These are phyloP conservation scores for Fusarium redolens DNA, from an alignment of 2,329 filamentous ascomycete genomes.

Conservation along the genomic window DNA sequence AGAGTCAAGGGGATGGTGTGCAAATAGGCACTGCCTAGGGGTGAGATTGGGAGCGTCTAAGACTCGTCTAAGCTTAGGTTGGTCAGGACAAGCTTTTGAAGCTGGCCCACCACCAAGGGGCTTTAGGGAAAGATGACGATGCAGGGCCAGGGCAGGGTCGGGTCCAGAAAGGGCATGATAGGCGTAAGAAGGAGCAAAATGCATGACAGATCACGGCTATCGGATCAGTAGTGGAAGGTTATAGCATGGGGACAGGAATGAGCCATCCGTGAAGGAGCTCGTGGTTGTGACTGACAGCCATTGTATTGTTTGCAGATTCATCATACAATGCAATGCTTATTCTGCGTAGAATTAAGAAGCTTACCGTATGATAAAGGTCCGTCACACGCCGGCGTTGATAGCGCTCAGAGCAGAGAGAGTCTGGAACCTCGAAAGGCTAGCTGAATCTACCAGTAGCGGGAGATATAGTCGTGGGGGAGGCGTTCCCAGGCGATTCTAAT, in stretches of 20 bases:
- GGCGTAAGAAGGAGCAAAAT: slow-evolving; percentile 25
- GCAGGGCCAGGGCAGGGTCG: slow-evolving; percentile 32
- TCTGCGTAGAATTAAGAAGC: slow-evolving; percentile 15
- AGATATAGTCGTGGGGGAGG: slow-evolving; percentile 26
- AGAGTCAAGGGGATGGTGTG: slow-evolving; percentile 19
- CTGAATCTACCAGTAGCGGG: slow-evolving; percentile 15
- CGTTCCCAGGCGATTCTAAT: slow-evolving; percentile 15
- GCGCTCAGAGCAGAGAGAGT: slow-evolving; percentile 10
- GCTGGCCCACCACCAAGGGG: slow-evolving; percentile 41
- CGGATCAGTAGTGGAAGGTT: slow-evolving; percentile 20
- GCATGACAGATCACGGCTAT: slow-evolving; percentile 36
- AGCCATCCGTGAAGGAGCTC: slow-evolving; percentile 5
- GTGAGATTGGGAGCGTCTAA: slow-evolving; percentile 19
- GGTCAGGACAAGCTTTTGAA: slow-evolving; percentile 50
- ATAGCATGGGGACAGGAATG: slow-evolving; percentile 26
- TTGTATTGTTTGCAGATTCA: background rate
- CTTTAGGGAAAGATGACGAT: slow-evolving; percentile 41
- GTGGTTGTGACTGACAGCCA: background rate
- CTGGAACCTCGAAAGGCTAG: slow-evolving; percentile 39
- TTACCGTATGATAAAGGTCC: slow-evolving; percentile 25
- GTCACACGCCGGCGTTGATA: slow-evolving; percentile 9
- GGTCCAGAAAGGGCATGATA: slow-evolving; percentile 22
- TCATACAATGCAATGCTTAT: background rate
- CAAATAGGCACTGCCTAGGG: slow-evolving; percentile 1
- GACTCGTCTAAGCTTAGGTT: slow-evolving; percentile 27